These are phyloP conservation scores for Saccharomycopsis fodiens DNA, from an alignment of 805 yeast species.

Conservation along the genomic window DNA sequence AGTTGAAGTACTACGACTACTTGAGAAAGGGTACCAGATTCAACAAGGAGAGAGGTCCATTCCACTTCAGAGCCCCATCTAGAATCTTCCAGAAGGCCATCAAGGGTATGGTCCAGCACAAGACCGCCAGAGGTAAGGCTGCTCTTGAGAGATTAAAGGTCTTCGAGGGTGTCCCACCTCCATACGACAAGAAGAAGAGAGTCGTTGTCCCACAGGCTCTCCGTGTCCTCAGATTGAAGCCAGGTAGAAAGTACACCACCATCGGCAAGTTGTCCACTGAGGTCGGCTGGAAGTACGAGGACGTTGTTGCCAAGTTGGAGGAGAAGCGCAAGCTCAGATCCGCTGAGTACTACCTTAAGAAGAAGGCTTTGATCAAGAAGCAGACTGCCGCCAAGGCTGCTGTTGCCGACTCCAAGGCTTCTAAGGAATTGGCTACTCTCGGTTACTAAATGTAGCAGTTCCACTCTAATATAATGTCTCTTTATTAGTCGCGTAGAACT, in stretches of 20 bases:
- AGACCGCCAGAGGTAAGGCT: conserved; percentile 99
- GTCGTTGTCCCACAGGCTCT: conserved; percentile 99
- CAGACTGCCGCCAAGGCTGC: conserved; percentile 78
- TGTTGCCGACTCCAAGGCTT: conserved; percentile 83
- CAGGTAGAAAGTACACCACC: conserved; percentile 99
- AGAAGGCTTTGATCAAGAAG: conserved; percentile 94
- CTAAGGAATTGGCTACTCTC: conserved; percentile 89
- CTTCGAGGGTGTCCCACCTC: conserved; percentile 99
- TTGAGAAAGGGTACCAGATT: conserved; percentile 98
- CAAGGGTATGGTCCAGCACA: conserved; percentile 99
- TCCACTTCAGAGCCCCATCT: conserved; percentile 99
- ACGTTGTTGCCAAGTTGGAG: conserved; percentile 94
- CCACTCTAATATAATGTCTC: neutral
- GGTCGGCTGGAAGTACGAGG: conserved; percentile 99
- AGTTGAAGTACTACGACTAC: conserved; percentile 99
- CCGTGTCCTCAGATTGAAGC: conserved; percentile 98
- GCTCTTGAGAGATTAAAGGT: conserved; percentile 99
- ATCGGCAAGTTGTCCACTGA: conserved; percentile 93
- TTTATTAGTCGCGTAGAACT: neutral
- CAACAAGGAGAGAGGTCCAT: conserved; percentile 99
- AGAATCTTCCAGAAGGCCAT: conserved; percentile 99
- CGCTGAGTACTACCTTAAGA: conserved; percentile 98
- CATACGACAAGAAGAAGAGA: conserved; percentile 99
- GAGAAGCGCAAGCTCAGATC: conserved; percentile 99
- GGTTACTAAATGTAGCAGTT: conserved; percentile 70